Evolutionary conservation across 1,284 basidiomycete genomes (phyloP), one percentile per base, ranked within the genome.

Genomic region (Ganoderma lucidum): DNA sequence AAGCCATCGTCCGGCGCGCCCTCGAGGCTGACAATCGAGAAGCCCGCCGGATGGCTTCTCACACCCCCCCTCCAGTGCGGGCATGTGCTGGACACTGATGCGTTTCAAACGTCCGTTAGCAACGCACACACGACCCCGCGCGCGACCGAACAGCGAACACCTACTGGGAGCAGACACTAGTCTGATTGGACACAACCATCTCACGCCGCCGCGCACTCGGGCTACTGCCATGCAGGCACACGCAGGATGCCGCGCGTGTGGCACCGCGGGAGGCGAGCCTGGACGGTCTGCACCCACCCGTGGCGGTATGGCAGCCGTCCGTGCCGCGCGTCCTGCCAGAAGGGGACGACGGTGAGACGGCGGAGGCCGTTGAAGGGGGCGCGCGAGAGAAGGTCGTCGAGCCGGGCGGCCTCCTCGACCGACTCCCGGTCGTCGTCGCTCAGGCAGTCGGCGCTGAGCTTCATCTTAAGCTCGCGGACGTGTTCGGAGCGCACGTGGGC

Each of bases 301-400:
- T 5, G 15, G 30, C 30, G 53, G 53, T 55, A 9, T 41, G 39
- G 15, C 53, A 55, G 30, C 30, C 6, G 53, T 32, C 53, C 53
- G 30, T 17, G n/a, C 53, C 30, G n/a, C 53, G 53, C 53, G 53
- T 55, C 53, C 30, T n/a, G n/a, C 53, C 53, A 55, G 53, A 30
- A 30, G 30, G 53, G 30, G 14, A 55, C 53, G 28, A 32, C 53
- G n/a, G 53, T 55, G 53, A 55, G 30, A 28, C 53, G 30, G 30
- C 53, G 30, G 53, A 55, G 30, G 30, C 30, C 53, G 14, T 15
- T 6, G 6, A 55, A 32, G 1, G 53, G 53, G 2, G 53, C 30
- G 53, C 53, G 30, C 6, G 30, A 32, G 53, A 55, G 30, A 30
- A 55, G 28, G 15, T 55, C 53, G 30, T 55, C 53, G 53, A 55